Evolutionary conservation across 2,329 filamentous ascomycete species (phyloP), one percentile per base, ranked within the genome.

Genomic region (Coniochaeta sp.): DNA sequence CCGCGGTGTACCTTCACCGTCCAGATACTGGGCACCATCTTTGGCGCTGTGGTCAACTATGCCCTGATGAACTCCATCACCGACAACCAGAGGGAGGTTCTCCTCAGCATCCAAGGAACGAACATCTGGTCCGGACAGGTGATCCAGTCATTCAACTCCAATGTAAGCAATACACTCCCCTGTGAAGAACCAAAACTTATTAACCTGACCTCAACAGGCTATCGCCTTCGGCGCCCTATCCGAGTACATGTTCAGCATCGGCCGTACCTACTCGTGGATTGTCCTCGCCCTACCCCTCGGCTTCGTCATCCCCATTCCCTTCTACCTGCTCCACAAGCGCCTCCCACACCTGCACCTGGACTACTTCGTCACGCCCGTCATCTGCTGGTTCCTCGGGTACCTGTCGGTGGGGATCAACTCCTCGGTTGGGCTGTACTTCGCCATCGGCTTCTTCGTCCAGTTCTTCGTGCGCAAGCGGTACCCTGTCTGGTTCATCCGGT

Each of bases 121-220:
- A 71, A 69, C 53, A 69, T 74, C 38, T 77, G 74, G 74, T 72
- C 68, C 24, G 74, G 76, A n/a, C 68, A 73, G 12, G 68, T 71
- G 33, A 64, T 76, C 2, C 74, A 78, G 56, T 63, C 65, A 3
- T 72, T 68, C 64, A 77, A 77, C 55, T 68, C 71, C n/a, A 60
- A 52, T 20, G 33, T 38, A 12, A 38, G 33, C 9, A 4, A 7
- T 30, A 30, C n/a, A n/a, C n/a, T n/a, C n/a, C n/a, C n/a, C n/a
- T n/a, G n/a, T n/a, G n/a, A n/a, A n/a, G n/a, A n/a, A n/a, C n/a
- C n/a, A n/a, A n/a, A n/a, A n/a, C 56, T 57, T 49, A 53, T 53
- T 38, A 48, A 22, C 27, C 20, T 9, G 63, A 68, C 13, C 68
- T 69, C 27, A 63, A 69, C 14, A 61, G 68, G 3, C 73, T 67